These are phyloP conservation scores for Neurospora discreta DNA, from an alignment of 495 filamentous ascomycete species.

Conservation along the genomic window DNA sequence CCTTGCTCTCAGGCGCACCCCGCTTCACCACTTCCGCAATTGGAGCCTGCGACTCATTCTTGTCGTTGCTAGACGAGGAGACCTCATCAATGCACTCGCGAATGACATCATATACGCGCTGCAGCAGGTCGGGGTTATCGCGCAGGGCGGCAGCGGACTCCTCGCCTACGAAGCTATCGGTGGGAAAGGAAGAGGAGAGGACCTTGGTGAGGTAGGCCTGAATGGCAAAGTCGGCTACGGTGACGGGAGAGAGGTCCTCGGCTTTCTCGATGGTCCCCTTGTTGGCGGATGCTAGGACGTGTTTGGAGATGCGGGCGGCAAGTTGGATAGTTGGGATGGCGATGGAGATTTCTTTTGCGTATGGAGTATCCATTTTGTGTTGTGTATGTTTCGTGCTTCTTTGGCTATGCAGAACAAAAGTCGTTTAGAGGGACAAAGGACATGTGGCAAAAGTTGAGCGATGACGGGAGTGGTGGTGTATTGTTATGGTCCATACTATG, in stretches of 20 bases:
- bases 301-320: conserved; percentile 29
- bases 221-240: conserved; percentile 57
- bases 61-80: conserved; percentile 19
- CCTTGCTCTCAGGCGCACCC: conserved; percentile 32
- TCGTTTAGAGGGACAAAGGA: not conserved
- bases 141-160: conserved; percentile 47
- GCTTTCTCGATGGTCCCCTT: conserved; percentile 28
- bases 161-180: conserved; percentile 50
- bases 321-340: conserved; percentile 20
- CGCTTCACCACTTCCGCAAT: not conserved
- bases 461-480: not conserved
- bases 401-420: not conserved
- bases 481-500: not conserved
- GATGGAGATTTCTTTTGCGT: conserved; percentile 18
- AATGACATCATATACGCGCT: conserved; percentile 44
- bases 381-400: not conserved
- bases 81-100: conserved; percentile 4
- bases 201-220: conserved; percentile 51
- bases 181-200: conserved; percentile 42
- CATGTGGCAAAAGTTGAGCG: not conserved
- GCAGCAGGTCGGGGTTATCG: conserved; percentile 33
- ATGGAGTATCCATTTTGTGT: conserved; percentile 23
- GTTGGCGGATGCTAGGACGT: conserved; percentile 16
- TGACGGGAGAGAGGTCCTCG: conserved; percentile 49
- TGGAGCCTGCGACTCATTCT: not conserved